phyloP scores from a whole-genome alignment of 1,284 basidiomycete species.

The Pyrrhoderma noxium region DNA sequence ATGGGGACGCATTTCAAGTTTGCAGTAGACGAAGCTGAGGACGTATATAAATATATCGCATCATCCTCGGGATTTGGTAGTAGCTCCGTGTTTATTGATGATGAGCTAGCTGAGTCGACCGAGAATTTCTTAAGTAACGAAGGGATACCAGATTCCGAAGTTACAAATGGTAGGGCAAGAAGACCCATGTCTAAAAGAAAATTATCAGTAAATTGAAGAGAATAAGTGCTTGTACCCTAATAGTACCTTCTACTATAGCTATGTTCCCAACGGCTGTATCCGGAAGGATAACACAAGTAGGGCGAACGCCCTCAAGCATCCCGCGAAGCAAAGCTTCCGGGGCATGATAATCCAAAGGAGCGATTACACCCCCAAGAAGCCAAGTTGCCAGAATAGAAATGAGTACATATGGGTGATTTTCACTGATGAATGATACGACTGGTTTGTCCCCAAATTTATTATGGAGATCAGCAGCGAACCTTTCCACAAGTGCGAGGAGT shows the following conservation, averaged over 20 bases:
- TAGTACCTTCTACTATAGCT: constrained; percentile 23
- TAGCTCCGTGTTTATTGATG: constrained; percentile 20
- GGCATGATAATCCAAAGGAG: constrained; percentile 29
- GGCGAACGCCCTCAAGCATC: constrained; percentile 28
- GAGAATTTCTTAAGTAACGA: constrained; percentile 24
- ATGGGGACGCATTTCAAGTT: constrained; percentile 32
- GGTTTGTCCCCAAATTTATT: constrained; percentile 2
- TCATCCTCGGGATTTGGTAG: constrained; percentile 6
- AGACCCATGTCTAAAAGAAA: not conserved
- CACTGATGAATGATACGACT: constrained; percentile 27
- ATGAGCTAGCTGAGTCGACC: constrained; percentile 16
- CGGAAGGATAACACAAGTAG: constrained; percentile 26
- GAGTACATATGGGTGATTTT: constrained; percentile 30
- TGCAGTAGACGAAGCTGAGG: constrained; percentile 29
- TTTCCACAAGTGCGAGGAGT: not conserved
- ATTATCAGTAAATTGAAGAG: not conserved
- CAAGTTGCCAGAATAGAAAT: constrained; percentile 29
- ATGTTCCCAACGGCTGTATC: constrained; percentile 22
- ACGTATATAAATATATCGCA: constrained; percentile 29
- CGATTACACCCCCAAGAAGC: constrained; percentile 29
- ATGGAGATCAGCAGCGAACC: constrained; percentile 6
- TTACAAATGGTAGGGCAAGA: not conserved
- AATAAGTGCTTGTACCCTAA: not conserved
- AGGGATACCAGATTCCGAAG: constrained; percentile 26
- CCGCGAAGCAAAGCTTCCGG: constrained; percentile 27